Conservation (phyloP, 495 filamentous ascomycete species). For the Sphaerosporella brunnea region DNA sequence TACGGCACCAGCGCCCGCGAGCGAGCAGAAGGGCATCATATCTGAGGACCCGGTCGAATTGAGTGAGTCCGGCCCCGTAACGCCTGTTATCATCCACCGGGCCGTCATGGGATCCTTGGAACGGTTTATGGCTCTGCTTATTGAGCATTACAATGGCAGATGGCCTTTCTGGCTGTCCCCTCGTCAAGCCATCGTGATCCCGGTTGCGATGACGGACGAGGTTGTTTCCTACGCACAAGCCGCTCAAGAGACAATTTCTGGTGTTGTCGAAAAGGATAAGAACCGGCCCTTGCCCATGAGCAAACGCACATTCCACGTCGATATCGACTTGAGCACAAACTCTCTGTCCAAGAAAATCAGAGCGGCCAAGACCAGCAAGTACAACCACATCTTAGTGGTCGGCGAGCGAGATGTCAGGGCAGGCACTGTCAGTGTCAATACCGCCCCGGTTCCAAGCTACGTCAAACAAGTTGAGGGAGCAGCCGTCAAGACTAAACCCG, state of each 20-base stretch:
- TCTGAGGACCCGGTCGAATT: constrained; percentile 31
- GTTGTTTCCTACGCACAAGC: constrained; percentile 41
- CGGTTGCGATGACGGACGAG: constrained; percentile 42
- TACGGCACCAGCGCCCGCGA: constrained; percentile 52
- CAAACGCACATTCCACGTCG: constrained; percentile 43
- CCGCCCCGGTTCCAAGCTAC: constrained; percentile 6
- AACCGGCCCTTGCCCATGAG: constrained; percentile 28
- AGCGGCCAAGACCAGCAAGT: constrained; percentile 54
- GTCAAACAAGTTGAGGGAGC: not conserved
- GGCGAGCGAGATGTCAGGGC: constrained; percentile 30
- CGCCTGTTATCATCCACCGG: constrained; percentile 73
- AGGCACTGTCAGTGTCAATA: constrained; percentile 21
- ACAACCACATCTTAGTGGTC: constrained; percentile 56
- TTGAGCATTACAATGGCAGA: constrained; percentile 63
- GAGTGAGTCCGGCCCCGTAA: constrained; percentile 36
- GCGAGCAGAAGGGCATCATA: constrained; percentile 38
- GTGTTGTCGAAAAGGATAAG: constrained; percentile 12
- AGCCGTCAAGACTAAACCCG: not conserved
- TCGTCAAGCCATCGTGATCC: constrained; percentile 59
- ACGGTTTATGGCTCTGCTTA: constrained; percentile 68
- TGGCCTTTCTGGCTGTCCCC: constrained; percentile 92
- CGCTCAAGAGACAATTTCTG: constrained; percentile 32
- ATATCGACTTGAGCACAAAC: constrained; percentile 48
- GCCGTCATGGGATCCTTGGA: constrained; percentile 78
- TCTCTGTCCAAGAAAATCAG: constrained; percentile 50